phyloP scores from a whole-genome alignment of 179 eudicot genomes.

The Patellifolia procumbens region DNA sequence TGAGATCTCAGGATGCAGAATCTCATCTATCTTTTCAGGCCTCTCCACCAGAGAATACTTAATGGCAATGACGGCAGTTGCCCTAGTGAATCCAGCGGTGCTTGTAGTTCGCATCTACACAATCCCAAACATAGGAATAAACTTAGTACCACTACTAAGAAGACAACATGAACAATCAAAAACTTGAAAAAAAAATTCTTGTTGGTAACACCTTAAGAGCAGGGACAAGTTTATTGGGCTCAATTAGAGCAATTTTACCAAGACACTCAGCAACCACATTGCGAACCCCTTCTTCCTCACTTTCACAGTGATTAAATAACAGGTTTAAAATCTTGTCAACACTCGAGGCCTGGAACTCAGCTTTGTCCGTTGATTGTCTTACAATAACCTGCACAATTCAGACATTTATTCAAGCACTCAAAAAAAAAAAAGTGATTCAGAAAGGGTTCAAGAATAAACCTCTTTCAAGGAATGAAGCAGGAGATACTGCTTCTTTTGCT shows the following conservation, averaged over 20 bases:
- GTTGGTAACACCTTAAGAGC: conserved; percentile 73
- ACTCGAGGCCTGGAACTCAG: conserved; percentile 90
- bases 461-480: conserved; percentile 94
- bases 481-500: conserved; percentile 94
- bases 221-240: conserved; percentile 89
- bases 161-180: not conserved
- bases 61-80: conserved; percentile 86
- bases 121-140: conserved; percentile 1
- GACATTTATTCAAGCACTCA: not conserved
- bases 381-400: conserved; percentile 72
- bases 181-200: not conserved
- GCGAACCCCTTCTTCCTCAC: conserved; percentile 99
- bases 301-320: conserved; percentile 92
- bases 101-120: conserved; percentile 67
- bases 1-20: conserved; percentile 85
- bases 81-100: conserved; percentile 89
- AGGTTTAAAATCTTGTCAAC: conserved; percentile 90
- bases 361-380: conserved; percentile 92
- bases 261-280: conserved; percentile 98
- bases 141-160: not conserved
- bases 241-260: conserved; percentile 92
- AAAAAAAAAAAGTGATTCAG: not conserved
- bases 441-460: conserved; percentile 40
- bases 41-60: conserved; percentile 95
- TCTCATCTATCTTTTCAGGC: conserved; percentile 85